These are phyloP conservation scores for Aspergillus ibericus DNA, from an alignment of 2,329 filamentous ascomycete genomes.

Conservation along the genomic window DNA sequence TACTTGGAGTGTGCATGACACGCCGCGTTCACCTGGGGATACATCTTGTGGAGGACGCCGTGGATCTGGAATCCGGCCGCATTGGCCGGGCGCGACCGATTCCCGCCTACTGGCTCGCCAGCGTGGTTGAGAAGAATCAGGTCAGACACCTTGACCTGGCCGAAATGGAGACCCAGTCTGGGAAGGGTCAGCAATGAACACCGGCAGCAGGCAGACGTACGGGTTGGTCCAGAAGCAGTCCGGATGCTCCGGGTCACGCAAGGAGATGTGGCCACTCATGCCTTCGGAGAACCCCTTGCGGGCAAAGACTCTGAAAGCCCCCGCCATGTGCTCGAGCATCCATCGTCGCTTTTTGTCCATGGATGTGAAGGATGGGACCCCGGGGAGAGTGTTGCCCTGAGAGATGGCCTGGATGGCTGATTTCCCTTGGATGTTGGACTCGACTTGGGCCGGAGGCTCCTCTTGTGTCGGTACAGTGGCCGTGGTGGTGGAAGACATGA, in stretches of 20 bases:
- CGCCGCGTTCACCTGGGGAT: slow-evolving; percentile 54
- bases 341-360: not conserved
- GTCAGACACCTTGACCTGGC: slow-evolving; percentile 35
- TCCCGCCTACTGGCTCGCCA: slow-evolving; percentile 43
- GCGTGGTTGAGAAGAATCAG: slow-evolving; percentile 47
- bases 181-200: not conserved
- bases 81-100: slow-evolving; percentile 40
- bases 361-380: slow-evolving; percentile 5
- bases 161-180: slow-evolving; percentile 8
- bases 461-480: not conserved
- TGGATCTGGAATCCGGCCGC: slow-evolving; percentile 51
- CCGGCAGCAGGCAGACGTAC: not conserved
- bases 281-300: slow-evolving; percentile 20
- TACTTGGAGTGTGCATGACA: slow-evolving; percentile 48
- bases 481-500: not conserved
- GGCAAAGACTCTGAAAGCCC: slow-evolving; percentile 36
- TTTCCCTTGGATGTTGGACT: not conserved
- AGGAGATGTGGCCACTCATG: slow-evolving; percentile 45
- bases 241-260: slow-evolving; percentile 37
- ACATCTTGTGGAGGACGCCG: slow-evolving; percentile 51
- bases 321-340: slow-evolving; percentile 43
- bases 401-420: slow-evolving; percentile 1
- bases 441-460: not conserved
- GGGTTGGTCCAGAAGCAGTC: slow-evolving; percentile 44
- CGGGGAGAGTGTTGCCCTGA: slow-evolving; percentile 3